A percentile compares a stretch with the other conserved stretches of the same genome.
Conservation (phyloP, 768 basidiomycete species). For the Strobilomyces dryophilus region DNA sequence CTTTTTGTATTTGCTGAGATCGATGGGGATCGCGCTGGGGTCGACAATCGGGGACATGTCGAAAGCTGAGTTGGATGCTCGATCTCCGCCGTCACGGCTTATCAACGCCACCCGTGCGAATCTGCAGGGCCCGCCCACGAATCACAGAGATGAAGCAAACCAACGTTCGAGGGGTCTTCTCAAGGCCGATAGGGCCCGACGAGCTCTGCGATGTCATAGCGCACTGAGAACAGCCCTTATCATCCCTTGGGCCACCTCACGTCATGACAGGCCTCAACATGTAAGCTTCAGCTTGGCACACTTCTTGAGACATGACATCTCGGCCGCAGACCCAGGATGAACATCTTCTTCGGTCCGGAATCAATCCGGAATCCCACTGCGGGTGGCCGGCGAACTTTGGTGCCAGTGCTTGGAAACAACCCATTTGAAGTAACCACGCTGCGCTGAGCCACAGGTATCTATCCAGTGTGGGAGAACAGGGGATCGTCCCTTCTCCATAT, state of each 20-base stretch:
- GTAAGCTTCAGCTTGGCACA: no score
- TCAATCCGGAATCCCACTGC: no score
- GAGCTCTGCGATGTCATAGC: not conserved
- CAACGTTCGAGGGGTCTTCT: not conserved
- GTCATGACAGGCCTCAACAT: no score
- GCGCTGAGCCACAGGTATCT: not conserved
- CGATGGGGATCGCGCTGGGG: conserved; percentile 63
- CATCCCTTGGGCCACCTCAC: no score
- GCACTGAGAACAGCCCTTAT: conserved; percentile 4
- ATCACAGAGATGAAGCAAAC: conserved; percentile 1
- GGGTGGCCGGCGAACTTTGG: no score
- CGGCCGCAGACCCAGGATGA: no score
- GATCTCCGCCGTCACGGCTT: conserved; percentile 14
- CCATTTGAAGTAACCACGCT: not conserved
- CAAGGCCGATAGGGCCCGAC: no score
- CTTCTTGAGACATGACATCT: no score
- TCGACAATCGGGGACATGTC: conserved; percentile 33
- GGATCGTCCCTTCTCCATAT: not conserved
- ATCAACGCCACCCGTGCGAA: conserved; percentile 27
- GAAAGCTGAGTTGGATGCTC: not conserved
- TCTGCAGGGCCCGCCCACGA: conserved; percentile 4
- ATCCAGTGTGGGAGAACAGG: not conserved
- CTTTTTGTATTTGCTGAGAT: conserved; percentile 75
- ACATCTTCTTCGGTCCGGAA: no score
- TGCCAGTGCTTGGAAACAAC: not conserved